Evolutionary conservation across 2,329 filamentous ascomycete genomes (phyloP).

Genomic region (Phaeophleospora eucalypticola): DNA sequence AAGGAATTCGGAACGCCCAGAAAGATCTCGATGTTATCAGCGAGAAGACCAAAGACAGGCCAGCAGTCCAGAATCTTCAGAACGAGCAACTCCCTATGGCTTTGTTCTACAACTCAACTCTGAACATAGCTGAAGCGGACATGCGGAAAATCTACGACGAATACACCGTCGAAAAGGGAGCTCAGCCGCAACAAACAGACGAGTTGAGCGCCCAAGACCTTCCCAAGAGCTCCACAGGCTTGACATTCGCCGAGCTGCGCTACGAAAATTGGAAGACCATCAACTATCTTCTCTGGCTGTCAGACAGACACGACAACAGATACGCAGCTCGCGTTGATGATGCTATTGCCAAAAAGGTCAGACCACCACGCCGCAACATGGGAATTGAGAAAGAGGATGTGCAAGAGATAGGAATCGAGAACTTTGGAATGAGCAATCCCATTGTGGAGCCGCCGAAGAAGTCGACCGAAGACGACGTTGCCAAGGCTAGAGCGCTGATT

Average conservation of each 20-base stretch:
- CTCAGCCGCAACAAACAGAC: background rate
- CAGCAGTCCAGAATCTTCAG: slow-evolving; percentile 32
- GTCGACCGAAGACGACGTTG: no score
- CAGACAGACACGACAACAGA: slow-evolving; percentile 26
- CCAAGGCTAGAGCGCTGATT: no score
- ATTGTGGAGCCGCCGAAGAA: background rate
- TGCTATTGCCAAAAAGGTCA: background rate
- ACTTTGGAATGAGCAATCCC: background rate
- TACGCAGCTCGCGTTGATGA: slow-evolving; percentile 19
- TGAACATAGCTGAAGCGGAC: slow-evolving; percentile 24
- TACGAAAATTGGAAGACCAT: slow-evolving; percentile 50
- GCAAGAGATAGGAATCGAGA: background rate
- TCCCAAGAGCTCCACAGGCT: slow-evolving; percentile 19
- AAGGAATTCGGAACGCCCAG: slow-evolving; percentile 16
- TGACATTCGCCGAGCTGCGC: slow-evolving; percentile 43
- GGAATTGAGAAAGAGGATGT: slow-evolving; percentile 2
- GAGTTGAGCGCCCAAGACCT: background rate
- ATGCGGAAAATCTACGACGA: slow-evolving; percentile 43
- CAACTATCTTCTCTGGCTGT: slow-evolving; percentile 40
- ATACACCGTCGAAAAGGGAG: slow-evolving; percentile 37
- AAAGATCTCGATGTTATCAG: slow-evolving; percentile 25
- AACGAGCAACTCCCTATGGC: slow-evolving; percentile 36
- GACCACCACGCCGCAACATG: slow-evolving; percentile 1
- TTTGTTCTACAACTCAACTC: slow-evolving; percentile 23
- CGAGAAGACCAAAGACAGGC: slow-evolving; percentile 14